phyloP scores from a whole-genome alignment of 1,284 basidiomycete species.

The Sparassis latifolia region DNA sequence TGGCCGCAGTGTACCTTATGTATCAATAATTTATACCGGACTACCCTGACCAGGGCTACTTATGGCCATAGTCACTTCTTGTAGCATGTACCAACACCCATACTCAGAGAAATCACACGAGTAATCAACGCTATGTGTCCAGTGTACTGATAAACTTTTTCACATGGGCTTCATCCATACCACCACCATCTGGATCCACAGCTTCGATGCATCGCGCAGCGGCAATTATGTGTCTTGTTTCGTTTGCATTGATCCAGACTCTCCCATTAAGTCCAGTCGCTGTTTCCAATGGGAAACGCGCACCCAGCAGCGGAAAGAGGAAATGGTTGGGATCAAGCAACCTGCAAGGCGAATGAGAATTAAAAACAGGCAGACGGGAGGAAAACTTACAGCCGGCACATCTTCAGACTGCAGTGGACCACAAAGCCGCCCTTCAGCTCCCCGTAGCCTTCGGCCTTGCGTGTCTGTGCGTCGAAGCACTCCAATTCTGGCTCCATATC shows the following conservation, averaged over 20 bases:
- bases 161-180: conserved; percentile 41
- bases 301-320: conserved; percentile 66
- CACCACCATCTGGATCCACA: conserved; percentile 60
- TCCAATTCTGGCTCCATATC: conserved; percentile 89
- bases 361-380: neutral
- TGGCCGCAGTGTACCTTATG: no score
- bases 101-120: no score
- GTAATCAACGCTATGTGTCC: conserved; percentile 35
- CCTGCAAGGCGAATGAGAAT: conserved; percentile 30
- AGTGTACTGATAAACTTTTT: conserved; percentile 50
- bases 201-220: conserved; percentile 65
- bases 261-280: conserved; percentile 80
- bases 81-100: no score
- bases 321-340: conserved; percentile 71
- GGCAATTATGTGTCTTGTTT: conserved; percentile 61
- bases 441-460: conserved; percentile 78
- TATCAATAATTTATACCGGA: no score
- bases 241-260: conserved; percentile 72
- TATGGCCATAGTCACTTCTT: no score
- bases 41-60: no score
- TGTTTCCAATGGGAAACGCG: conserved; percentile 68
- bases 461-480: conserved; percentile 82
- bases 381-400: conserved; percentile 65
- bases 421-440: conserved; percentile 79
- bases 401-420: conserved; percentile 65